Conservation (phyloP, 805 yeast species). For the Candida khao-thaluensis region DNA sequence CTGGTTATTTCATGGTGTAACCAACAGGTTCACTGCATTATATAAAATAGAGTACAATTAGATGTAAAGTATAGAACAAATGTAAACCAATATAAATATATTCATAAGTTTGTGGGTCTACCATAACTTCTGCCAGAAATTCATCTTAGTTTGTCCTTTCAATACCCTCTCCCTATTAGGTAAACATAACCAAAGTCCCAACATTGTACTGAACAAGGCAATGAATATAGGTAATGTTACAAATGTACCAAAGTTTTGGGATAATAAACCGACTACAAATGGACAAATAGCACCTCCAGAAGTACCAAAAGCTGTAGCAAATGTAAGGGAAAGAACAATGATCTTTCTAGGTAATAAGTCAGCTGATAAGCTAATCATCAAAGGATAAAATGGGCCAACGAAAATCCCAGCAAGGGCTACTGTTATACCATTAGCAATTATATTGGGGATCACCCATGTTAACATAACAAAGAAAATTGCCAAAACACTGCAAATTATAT, state of each 20-base stretch:
- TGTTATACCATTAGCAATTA: constrained; percentile 48
- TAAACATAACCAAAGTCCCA: constrained; percentile 19
- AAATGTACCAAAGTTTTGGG: constrained; percentile 46
- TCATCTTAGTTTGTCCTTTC: constrained; percentile 7
- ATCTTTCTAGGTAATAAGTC: constrained; percentile 49
- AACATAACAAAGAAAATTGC: constrained; percentile 41
- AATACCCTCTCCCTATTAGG: constrained; percentile 16
- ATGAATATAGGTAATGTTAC: constrained; percentile 51
- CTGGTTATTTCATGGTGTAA: no score
- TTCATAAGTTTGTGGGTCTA: no score
- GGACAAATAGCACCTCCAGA: constrained; percentile 59
- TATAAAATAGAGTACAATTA: no score
- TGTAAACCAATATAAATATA: no score
- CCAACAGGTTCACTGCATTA: no score
- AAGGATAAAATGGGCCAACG: constrained; percentile 65
- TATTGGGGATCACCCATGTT: constrained; percentile 49
- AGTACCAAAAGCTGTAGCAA: constrained; percentile 55
- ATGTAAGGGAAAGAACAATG: constrained; percentile 48
- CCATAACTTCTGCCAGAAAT: constrained; percentile 17
- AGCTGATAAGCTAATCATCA: constrained; percentile 46
- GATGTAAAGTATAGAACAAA: no score
- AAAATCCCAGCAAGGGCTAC: constrained; percentile 55
- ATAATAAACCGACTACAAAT: constrained; percentile 49
- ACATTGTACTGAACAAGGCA: constrained; percentile 33
- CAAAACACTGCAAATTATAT: constrained; percentile 29